Base-by-base conservation (phyloP, 169 alveolate species). In the Plasmodium malariae region DNA sequence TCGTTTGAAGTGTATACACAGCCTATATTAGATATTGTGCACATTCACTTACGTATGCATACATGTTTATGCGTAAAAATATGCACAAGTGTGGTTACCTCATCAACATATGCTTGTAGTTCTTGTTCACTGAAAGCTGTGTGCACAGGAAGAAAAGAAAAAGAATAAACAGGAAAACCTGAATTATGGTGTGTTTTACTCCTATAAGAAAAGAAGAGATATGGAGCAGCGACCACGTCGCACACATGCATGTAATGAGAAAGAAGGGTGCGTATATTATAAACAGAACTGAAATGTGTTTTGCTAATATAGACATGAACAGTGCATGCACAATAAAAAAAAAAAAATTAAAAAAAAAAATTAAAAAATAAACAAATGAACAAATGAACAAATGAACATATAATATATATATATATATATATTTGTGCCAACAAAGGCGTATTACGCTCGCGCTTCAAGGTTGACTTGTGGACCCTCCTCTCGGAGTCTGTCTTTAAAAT, bases 401-500 rank as follows among this genome's bases (percentile, higher is more conserved):
- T 4, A 19, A 21, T 9, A 32, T 3, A 6, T 28, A n/a, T 4
- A 19, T 34, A 30, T 40, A 3, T 37, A 37, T 12, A 14, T 48
- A 19, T 9, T 17, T 0, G 1, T 4, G 40, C 14, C 0, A 9
- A 34, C 57, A 34, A 17, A 65, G n/a, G 28, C 45, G 21, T 19
- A 48, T 70, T 40, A 76, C 88, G 40, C 24, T 76, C 88, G 14
- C 88, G 59, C 74, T 65, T 76, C 24, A 76, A 32, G 55, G 88
- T 43, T 0, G 74, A 60, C 49, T 76, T 76, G 72, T 76, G 88
- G 26, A 36, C 57, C 21, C 63, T 45, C 11, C 88, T 59, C 49
- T 76, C 88, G 17, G 67, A 63, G 24, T 76, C 88, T 9, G 88
- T 76, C 45, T 76, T 76, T 30, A 76, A 34, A 37, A 76, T 76